Base-by-base conservation (phyloP, 805 yeast genomes). In the Teunomyces pallodes region DNA sequence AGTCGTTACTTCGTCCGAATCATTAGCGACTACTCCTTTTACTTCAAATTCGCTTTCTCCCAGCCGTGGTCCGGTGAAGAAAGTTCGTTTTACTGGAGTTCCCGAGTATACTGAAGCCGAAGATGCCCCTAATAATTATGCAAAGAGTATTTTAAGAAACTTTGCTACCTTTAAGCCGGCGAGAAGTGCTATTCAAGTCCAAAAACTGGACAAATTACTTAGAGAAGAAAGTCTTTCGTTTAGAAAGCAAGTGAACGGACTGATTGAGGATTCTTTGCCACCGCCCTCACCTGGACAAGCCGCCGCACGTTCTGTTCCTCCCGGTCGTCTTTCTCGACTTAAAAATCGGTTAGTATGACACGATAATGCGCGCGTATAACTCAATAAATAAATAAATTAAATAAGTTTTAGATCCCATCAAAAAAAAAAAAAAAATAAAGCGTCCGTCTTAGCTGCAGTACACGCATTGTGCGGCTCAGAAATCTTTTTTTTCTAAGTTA, bases 41-140 rank as follows among this genome's bases (percentile, higher is more conserved):
- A 14, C 45, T 4, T 45, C 49, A 3, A 51, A 59, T 8, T 51
- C 53, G 10, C 48, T 45, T 3, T n/a, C 40, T 10, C 36, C 52
- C 5, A 29, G 49, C 5, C 20, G 46, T 5, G 33, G 43, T 5
- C 36, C 46, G 2, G 45, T 61, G 2, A 79, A 77, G 52, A 77
- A 67, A 52, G 84, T 80, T 9, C 58, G 84, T 29, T 80, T 80
- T 51, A 64, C 65, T 4, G 84, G 83, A 0, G 83, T 80, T 4
- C 71, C 79, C 0, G 77, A 71, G 44, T 80, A 77, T 47, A 57
- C 73, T 2, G 80, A 74, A 30, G 79, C 73, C 5, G 85, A 80
- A 57, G 85, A 80, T 61, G 80, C 79, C 0, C 84, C 84, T 1
- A 67, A 81, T 8, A 62, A 60, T 38, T 70, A 69, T 45, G 58